Percentiles rank a stretch among this genome's conserved stretches.
Conservation (phyloP, 1,284 basidiomycete genomes). For the Irpex lacteus region DNA sequence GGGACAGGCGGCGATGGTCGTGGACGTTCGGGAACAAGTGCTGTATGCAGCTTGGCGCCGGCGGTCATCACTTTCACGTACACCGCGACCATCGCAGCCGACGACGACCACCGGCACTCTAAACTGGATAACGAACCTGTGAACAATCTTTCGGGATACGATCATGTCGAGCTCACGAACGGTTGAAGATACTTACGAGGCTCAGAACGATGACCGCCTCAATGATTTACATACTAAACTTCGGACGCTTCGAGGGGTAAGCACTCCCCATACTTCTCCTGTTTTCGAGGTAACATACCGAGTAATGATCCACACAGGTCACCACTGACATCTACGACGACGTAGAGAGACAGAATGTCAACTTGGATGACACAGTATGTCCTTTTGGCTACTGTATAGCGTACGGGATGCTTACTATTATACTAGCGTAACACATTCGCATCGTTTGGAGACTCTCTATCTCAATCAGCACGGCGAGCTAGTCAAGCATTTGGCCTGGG, state of each 20-base stretch:
- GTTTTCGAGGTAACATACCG: background rate
- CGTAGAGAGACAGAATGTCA: slow-evolving; percentile 75
- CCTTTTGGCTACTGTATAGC: background rate
- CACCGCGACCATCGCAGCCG: too few relatives aligned
- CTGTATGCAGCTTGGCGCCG: background rate
- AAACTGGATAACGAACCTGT: too few relatives aligned
- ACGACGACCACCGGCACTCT: too few relatives aligned
- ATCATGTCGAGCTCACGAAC: slow-evolving; percentile 13
- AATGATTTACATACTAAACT: slow-evolving; percentile 81
- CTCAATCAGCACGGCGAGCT: slow-evolving; percentile 62
- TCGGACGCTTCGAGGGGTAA: slow-evolving; percentile 70
- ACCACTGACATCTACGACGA: slow-evolving; percentile 80
- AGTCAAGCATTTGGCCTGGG: slow-evolving; percentile 69
- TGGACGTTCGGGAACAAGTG: background rate
- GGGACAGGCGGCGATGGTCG: background rate
- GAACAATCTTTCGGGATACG: too few relatives aligned
- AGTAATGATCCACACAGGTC: slow-evolving; percentile 41
- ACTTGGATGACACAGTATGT: slow-evolving; percentile 72
- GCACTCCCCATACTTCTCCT: slow-evolving; percentile 19
- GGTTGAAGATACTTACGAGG: slow-evolving; percentile 69
- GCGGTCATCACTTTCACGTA: background rate
- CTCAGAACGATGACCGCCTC: slow-evolving; percentile 78
- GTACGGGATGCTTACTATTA: background rate
- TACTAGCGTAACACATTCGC: slow-evolving; percentile 63
- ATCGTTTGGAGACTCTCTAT: slow-evolving; percentile 57